Evolutionary conservation across 768 basidiomycete species (phyloP).

Genomic region (Calocybe gangraenosa): DNA sequence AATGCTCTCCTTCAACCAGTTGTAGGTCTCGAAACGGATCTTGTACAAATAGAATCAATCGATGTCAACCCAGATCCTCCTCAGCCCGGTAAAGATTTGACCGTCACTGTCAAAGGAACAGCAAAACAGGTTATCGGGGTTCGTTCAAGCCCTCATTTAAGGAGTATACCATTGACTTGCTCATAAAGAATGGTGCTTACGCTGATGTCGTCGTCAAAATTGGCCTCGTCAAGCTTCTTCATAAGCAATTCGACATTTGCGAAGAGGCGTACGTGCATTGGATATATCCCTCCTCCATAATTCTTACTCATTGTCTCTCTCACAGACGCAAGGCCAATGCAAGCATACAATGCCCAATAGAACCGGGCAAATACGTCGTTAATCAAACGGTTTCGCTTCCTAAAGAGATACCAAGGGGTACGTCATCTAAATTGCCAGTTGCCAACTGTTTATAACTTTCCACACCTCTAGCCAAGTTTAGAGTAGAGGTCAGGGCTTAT

Average conservation of each 20-base stretch:
- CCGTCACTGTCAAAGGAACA: slow-evolving; percentile 70
- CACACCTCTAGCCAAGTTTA: slow-evolving; percentile 73
- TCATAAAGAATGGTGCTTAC: slow-evolving; percentile 77
- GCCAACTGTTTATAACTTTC: not conserved
- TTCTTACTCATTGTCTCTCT: slow-evolving; percentile 5
- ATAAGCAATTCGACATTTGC: slow-evolving; percentile 84
- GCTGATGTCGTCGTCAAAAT: slow-evolving; percentile 90
- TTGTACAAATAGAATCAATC: slow-evolving; percentile 68
- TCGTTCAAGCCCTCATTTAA: slow-evolving; percentile 7
- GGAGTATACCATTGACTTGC: not conserved
- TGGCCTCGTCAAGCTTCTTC: slow-evolving; percentile 87
- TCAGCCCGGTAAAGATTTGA: slow-evolving; percentile 78
- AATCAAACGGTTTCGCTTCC: slow-evolving; percentile 83
- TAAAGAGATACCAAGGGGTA: slow-evolving; percentile 84
- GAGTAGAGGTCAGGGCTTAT: slow-evolving; percentile 62
- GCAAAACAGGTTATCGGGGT: slow-evolving; percentile 67
- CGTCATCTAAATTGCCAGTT: slow-evolving; percentile 13
- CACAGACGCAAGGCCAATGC: slow-evolving; percentile 71
- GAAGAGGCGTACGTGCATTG: slow-evolving; percentile 78
- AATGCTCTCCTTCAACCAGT: slow-evolving; percentile 22
- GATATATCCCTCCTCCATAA: not conserved
- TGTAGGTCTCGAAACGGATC: slow-evolving; percentile 34
- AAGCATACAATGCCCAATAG: slow-evolving; percentile 79
- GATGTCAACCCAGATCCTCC: slow-evolving; percentile 84
- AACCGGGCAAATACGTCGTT: slow-evolving; percentile 66